Percentiles rank a stretch among this genome's conserved stretches.
These are phyloP conservation scores for Mallotus nudiflorus DNA, from an alignment of 345 rosid species.

Conservation along the genomic window DNA sequence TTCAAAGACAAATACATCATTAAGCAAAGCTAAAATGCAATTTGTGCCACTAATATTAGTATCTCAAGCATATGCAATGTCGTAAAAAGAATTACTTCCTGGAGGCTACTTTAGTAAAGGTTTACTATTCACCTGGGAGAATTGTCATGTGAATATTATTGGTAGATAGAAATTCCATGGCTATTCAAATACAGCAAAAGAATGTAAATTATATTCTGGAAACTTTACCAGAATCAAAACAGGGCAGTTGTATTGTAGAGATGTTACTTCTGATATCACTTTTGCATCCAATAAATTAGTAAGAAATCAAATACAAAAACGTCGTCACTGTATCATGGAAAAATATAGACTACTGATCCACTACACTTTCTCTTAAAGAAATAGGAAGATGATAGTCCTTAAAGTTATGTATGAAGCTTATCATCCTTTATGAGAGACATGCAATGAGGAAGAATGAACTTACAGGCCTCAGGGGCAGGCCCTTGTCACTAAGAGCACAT, in stretches of 20 bases:
- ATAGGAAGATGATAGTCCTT: background rate
- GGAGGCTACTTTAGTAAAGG: background rate
- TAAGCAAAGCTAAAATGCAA: background rate
- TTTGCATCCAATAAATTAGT: background rate
- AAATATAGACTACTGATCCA: no score
- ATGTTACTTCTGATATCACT: background rate
- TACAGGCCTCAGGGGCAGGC: constrained; percentile 95
- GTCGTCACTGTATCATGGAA: no score
- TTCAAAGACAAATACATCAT: background rate
- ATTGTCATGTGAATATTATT: background rate
- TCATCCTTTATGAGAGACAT: constrained; percentile 13
- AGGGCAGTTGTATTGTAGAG: background rate
- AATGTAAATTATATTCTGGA: background rate
- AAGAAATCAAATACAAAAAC: background rate
- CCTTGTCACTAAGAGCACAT: constrained; percentile 72
- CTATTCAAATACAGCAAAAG: background rate
- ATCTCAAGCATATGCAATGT: background rate
- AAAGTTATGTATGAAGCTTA: background rate
- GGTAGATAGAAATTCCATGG: background rate
- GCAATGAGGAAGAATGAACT: constrained; percentile 29
- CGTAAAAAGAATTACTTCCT: background rate
- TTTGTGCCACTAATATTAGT: background rate
- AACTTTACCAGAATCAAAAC: background rate
- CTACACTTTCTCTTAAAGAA: background rate
- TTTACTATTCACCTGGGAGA: background rate